Evolutionary conservation across 345 rosid species (phyloP).

Genomic region (Trapa incisa): DNA sequence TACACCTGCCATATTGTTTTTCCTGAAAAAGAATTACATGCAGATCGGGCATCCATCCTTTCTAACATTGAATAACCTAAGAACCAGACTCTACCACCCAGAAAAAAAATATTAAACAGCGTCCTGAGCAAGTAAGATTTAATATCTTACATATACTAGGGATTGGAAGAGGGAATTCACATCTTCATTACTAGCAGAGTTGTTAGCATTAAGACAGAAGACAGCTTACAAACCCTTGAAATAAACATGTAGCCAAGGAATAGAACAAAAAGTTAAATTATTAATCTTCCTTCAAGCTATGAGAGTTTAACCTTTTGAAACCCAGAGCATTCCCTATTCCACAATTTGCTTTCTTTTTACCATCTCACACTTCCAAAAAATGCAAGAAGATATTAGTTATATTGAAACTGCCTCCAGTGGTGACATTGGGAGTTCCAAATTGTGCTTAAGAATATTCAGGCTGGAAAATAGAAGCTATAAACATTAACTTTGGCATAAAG

Average conservation of each 20-base stretch:
- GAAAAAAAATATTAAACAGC: background rate
- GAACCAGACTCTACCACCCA: background rate
- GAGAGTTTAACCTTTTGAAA: background rate
- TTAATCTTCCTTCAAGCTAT: no score
- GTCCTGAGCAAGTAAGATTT: background rate
- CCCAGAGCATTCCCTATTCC: background rate
- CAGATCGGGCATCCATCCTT: background rate
- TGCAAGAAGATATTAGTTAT: background rate
- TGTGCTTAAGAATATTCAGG: background rate
- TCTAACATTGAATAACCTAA: background rate
- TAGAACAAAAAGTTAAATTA: no score
- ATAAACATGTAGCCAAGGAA: no score
- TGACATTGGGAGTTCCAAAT: no score
- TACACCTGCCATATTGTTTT: constrained; percentile 79
- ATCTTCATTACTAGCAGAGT: background rate
- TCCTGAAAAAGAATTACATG: constrained; percentile 32
- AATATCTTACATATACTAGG: background rate
- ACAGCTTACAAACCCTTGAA: no score
- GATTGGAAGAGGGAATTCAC: background rate
- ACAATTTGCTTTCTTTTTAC: background rate
- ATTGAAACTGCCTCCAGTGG: background rate
- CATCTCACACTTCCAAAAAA: background rate
- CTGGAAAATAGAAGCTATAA: background rate
- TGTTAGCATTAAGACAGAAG: background rate
- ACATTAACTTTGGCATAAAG: no score